Base-by-base conservation (phyloP, 139 green algal species). In the Protoeuglena noctilucae region DNA sequence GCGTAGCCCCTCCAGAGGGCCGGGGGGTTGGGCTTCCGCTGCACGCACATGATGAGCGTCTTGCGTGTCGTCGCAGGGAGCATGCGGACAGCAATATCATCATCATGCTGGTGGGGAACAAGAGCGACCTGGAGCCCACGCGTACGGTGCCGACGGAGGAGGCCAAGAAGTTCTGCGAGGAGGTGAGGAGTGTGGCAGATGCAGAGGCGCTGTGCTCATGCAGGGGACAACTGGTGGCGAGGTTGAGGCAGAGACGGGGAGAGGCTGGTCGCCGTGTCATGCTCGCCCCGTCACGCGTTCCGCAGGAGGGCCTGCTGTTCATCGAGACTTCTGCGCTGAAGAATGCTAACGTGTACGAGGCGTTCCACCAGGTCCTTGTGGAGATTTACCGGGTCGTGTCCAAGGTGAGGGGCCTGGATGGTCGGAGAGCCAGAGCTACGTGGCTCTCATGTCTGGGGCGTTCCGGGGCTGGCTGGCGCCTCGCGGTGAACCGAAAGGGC, bases 81-180 rank as follows among this genome's bases (percentile, higher is more conserved):
- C 91, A 98, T 69, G 91, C 91, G 16, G 91, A 98, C 69, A 65
- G 67, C 60, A 97, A 96, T 73, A 98, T 96, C 3, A 90, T 96
- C 17, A 94, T 97, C 63, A 96, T 95, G 86, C 76, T 97, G 21
- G 87, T 96, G 23, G 91, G 91, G 39, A 99, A 99, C 77, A 99
- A 99, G 79, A 86, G 73, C 54, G 91, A 99, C 58, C 60, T 99
- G 73, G 74, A 83, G 56, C 91, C 97, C 68, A 58, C 97, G 58
- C 72, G 90, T 25, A 78, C 68, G 7, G 91, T 99, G 30, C 64
- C 80, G 26, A 94, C 85, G 18, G 87, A 97, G 55, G 84, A 95
- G 28, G 85, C 91, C 2, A 76, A 80, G 67, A 62, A 63, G 41
- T 45, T 40, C 16, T 34, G 55, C 48, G 45, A 43, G 34, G n/a